These are phyloP conservation scores for Tetrahymena elliotti DNA, from an alignment of 73 alveolate genomes.

Conservation along the genomic window DNA sequence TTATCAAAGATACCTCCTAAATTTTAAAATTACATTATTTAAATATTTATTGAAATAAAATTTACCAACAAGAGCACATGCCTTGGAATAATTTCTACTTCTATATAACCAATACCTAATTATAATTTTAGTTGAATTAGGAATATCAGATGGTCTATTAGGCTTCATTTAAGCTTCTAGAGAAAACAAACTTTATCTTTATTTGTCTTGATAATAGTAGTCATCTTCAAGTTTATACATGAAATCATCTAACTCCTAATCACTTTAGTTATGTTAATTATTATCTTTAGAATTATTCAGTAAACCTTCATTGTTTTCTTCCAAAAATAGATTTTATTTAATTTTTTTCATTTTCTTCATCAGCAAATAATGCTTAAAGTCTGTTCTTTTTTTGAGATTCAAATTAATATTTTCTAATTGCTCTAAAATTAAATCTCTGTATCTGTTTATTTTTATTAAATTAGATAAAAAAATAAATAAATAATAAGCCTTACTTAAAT, in stretches of 20 bases:
- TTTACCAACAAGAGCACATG: background rate
- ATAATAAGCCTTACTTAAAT: background rate
- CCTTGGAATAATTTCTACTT: slow-evolving; percentile 10
- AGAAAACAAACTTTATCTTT: background rate
- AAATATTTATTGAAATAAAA: background rate
- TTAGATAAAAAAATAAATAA: background rate
- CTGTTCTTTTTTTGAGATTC: background rate
- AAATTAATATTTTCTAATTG: background rate
- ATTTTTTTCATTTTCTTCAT: background rate
- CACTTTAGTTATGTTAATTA: background rate
- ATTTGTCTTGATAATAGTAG: background rate
- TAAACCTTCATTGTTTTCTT: background rate
- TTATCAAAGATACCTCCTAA: slow-evolving; percentile 26
- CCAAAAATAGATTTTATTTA: background rate
- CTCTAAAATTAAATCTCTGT: background rate
- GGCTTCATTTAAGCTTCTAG: background rate
- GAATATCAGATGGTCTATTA: background rate
- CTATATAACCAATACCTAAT: slow-evolving; percentile 35
- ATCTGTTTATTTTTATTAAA: background rate
- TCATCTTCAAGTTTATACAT: background rate
- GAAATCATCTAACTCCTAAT: background rate
- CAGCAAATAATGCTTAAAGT: background rate
- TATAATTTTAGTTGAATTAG: background rate
- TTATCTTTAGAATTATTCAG: background rate
- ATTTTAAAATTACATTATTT: background rate